phyloP scores from a whole-genome alignment of 129 eudicot species.

The Logfia minima region DNA sequence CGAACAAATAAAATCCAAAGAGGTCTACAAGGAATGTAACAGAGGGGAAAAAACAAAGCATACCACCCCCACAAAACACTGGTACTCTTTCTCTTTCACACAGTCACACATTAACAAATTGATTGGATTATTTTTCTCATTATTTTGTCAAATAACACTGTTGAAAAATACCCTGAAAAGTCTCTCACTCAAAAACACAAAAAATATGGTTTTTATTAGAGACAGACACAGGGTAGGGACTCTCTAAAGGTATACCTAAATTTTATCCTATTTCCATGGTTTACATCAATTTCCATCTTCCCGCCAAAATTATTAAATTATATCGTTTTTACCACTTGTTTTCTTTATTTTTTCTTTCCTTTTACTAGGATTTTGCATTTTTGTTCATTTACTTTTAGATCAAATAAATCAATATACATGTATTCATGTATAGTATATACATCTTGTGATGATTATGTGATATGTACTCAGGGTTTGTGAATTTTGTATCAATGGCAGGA shows the following conservation, averaged over 20 bases:
- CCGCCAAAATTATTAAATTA: constrained; percentile 30
- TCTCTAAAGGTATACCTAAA: constrained; percentile 15
- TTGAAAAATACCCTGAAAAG: constrained; percentile 17
- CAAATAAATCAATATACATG: not conserved
- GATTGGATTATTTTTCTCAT: constrained; percentile 20
- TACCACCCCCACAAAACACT: constrained; percentile 14
- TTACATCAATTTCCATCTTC: constrained; percentile 22
- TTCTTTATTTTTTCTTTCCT: not conserved
- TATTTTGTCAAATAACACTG: constrained; percentile 23
- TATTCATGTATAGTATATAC: not conserved
- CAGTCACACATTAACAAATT: constrained; percentile 21
- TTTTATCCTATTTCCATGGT: constrained; percentile 23
- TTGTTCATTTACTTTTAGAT: constrained; percentile 3
- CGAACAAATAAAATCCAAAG: constrained; percentile 8
- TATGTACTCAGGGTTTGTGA: constrained; percentile 21
- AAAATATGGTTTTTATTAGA: constrained; percentile 21
- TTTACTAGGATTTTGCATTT: not conserved
- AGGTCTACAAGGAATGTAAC: not conserved
- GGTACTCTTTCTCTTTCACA: constrained; percentile 26
- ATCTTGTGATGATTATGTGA: not conserved
- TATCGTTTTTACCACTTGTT: constrained; percentile 1
- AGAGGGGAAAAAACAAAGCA: constrained; percentile 17
- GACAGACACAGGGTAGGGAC: constrained; percentile 14
- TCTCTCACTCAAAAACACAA: constrained; percentile 3
- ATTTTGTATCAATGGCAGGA: constrained; percentile 31